Evolutionary conservation across 768 basidiomycete genomes (phyloP), one percentile per base, ranked within the genome.

Genomic region (Rhodotorula diobovata): DNA sequence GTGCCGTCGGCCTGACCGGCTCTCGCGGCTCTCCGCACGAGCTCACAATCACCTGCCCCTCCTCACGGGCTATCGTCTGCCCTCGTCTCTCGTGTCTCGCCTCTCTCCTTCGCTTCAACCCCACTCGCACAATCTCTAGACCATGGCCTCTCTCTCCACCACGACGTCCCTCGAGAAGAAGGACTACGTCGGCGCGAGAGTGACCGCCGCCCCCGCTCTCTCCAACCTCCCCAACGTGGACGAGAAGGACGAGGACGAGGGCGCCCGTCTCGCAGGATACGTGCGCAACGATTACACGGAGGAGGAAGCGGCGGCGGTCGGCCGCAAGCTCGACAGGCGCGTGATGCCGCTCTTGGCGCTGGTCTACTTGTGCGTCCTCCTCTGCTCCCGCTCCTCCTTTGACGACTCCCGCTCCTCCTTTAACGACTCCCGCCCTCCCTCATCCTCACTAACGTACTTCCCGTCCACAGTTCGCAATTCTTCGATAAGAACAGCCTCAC

Each of bases 401-500:
- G 34, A 7, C 3, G 6, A 55, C 20, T 4, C 32, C 51, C 30
- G 60, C 2, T 30, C 32, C 51, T 12, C 15, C 25, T 53, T 18
- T 23, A n/a, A n/a, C n/a, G n/a, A n/a, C n/a, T n/a, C n/a, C n/a
- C n/a, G 28, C 25, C 6, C 15, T 28, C 28, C 15, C 28, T 28
- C n/a, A 11, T 18, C 34, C 35, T 28, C 35, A 7, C 57, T 57
- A 6, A 4, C 57, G 23, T 10, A 16, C 32, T 39, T 16, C 20
- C 2, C n/a, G 37, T 37, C 37, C 8, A 14, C 23, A 58, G 45
- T 21, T 37, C 1, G 86, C 57, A 88, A 75, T 88, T 85, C 74
- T 77, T 88, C 86, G 88, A 89, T 78, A 89, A 89, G 82, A 87
- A 87, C 9, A 85, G 86, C 21, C 77, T 88, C 50, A 88, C 87